Percentiles rank a stretch among this genome's conserved stretches.
Evolutionary conservation across 2,329 filamentous ascomycete genomes (phyloP).

Genomic region (Cladosporium colombiae): DNA sequence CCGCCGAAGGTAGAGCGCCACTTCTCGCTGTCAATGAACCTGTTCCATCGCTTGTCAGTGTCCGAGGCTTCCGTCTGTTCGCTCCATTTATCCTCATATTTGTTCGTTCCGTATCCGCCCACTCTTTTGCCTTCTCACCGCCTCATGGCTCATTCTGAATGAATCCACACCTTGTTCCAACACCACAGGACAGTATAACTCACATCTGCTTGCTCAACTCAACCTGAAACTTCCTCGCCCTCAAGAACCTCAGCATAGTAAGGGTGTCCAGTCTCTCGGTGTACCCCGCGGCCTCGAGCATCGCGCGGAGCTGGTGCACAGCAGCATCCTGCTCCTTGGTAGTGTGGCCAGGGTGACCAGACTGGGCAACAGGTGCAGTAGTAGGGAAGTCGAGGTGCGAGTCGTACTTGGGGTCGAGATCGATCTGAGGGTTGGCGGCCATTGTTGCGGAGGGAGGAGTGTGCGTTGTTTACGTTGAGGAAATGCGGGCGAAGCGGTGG

Average conservation of each 20-base stretch:
- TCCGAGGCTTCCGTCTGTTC: background rate
- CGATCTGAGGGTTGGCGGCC: conserved; percentile 42
- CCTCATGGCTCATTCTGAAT: background rate
- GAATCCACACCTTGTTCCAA: background rate
- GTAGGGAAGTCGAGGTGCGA: conserved; percentile 85
- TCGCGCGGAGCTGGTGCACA: conserved; percentile 78
- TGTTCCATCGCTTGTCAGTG: conserved; percentile 45
- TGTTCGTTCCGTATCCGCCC: background rate
- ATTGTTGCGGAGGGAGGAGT: conserved; percentile 21
- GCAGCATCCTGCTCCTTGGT: conserved; percentile 85
- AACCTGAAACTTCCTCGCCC: conserved; percentile 94
- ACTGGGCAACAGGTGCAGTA: conserved; percentile 66
- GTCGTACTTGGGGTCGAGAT: conserved; percentile 87
- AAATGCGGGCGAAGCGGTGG: background rate
- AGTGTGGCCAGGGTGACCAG: conserved; percentile 85
- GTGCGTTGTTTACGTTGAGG: background rate
- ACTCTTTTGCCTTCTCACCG: conserved; percentile 1
- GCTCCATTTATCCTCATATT: background rate
- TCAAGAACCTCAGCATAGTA: conserved; percentile 74
- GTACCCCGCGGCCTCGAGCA: conserved; percentile 81
- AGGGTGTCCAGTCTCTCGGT: conserved; percentile 86
- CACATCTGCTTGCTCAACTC: conserved; percentile 84
- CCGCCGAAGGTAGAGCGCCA: conserved; percentile 83
- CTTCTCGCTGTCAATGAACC: conserved; percentile 87
- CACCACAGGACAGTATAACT: conserved; percentile 37